Percentiles rank a stretch among this genome's conserved stretches.
Conservation (phyloP, 2,329 filamentous ascomycete species). For the Fusarium albidum region DNA sequence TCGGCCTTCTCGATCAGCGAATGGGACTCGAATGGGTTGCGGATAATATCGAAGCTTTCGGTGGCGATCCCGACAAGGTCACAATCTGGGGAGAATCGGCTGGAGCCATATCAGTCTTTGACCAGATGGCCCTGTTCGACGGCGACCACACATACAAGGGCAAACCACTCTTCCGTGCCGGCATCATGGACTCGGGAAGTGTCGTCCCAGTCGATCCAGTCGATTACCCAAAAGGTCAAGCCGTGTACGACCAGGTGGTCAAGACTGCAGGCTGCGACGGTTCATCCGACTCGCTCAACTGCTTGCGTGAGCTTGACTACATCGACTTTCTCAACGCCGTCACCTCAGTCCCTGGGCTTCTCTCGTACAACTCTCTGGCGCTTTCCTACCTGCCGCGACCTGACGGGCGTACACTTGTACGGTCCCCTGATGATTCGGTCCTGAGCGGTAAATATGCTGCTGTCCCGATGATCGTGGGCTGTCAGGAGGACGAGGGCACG, state of each 20-base stretch:
- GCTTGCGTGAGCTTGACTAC: slow-evolving; percentile 69
- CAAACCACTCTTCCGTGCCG: slow-evolving; percentile 76
- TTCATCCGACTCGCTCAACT: slow-evolving; percentile 66
- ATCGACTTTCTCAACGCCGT: slow-evolving; percentile 69
- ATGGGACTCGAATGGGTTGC: slow-evolving; percentile 79
- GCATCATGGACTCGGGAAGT: slow-evolving; percentile 80
- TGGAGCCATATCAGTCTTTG: slow-evolving; percentile 75
- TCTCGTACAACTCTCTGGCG: slow-evolving; percentile 73
- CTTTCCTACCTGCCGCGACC: slow-evolving; percentile 79
- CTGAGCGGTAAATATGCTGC: too few species aligned
- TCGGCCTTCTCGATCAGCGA: slow-evolving; percentile 77
- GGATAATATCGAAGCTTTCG: slow-evolving; percentile 80
- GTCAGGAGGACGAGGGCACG: slow-evolving; percentile 84
- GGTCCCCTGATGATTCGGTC: too few species aligned
- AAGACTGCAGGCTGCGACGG: slow-evolving; percentile 67
- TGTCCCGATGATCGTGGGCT: slow-evolving; percentile 67
- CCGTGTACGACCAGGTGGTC: slow-evolving; percentile 69
- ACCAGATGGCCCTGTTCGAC: slow-evolving; percentile 78
- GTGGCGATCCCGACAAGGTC: slow-evolving; percentile 80
- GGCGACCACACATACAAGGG: slow-evolving; percentile 80
- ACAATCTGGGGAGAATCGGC: slow-evolving; percentile 82
- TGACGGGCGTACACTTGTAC: too few species aligned
- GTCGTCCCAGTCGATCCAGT: slow-evolving; percentile 69
- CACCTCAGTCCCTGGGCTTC: slow-evolving; percentile 73
- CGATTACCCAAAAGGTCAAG: slow-evolving; percentile 72